These are phyloP conservation scores for Hyaloscypha finlandica DNA, from an alignment of 495 filamentous ascomycete genomes.

Conservation along the genomic window DNA sequence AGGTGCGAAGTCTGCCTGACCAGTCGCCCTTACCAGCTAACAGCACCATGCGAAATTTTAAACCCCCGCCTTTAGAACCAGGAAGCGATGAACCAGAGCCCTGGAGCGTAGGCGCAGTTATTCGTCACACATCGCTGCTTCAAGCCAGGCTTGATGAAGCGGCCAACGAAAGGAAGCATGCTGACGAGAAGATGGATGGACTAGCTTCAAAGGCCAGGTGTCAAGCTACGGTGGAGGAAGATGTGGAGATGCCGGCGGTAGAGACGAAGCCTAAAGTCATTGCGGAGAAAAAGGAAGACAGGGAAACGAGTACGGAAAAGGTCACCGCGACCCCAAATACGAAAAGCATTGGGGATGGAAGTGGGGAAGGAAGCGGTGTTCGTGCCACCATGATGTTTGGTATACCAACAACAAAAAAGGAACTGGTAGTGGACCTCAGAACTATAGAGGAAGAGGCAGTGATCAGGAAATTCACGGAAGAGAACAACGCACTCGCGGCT, in stretches of 20 bases:
- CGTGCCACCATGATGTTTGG: conserved; percentile 9
- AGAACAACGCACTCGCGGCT: conserved; percentile 7
- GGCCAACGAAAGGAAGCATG: conserved; percentile 6
- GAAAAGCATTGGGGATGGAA: neutral
- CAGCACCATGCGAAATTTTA: conserved; percentile 1
- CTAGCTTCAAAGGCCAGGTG: neutral
- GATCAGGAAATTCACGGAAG: conserved; percentile 2
- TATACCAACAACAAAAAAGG: conserved; percentile 8
- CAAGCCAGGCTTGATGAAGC: conserved; percentile 12
- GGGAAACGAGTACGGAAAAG: neutral
- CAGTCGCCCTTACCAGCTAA: conserved; percentile 3
- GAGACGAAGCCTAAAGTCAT: conserved; percentile 7
- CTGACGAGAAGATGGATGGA: neutral
- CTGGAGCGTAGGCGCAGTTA: conserved; percentile 10
- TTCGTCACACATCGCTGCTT: conserved; percentile 11
- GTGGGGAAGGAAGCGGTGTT: conserved; percentile 7
- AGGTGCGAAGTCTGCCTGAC: conserved; percentile 7
- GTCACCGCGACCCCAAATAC: neutral
- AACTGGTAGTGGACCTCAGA: conserved; percentile 6
- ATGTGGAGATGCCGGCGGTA: neutral
- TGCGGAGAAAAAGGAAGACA: neutral
- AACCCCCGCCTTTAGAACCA: neutral
- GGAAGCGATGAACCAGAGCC: conserved; percentile 8
- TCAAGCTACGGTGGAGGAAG: conserved; percentile 4
- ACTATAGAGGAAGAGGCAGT: conserved; percentile 3